Evolutionary conservation across 768 basidiomycete species (phyloP), one percentile per base, ranked within the genome.

Genomic region (Leccinum boreale): DNA sequence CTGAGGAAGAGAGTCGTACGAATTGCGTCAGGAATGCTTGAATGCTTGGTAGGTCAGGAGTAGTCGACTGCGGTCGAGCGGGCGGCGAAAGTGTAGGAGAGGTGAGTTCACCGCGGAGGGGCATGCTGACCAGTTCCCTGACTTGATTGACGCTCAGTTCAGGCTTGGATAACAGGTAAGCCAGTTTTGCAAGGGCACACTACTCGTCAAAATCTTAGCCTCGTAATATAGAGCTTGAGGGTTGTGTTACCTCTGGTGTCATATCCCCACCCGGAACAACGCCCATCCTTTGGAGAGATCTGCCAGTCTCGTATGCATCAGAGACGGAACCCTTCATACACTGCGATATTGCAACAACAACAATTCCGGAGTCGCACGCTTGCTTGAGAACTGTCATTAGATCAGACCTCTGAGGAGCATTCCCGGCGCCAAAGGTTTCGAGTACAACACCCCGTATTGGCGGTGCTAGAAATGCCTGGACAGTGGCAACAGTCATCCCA

Each of bases 351-450:
- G 94, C 92, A 39, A 98, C 92, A 50, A 98, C 83, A 53, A 96
- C 84, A 2, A 95, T 81, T 10, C 91, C 93, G 1, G 88, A 82
- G 56, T 87, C 83, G 61, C 89, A 91, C 2, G 94, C 93, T 56
- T 89, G 86, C 61, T 85, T 85, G 57, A 97, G 78, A 1, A 85
- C 87, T n/a, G 80, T 71, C 68, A 90, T 81, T 19, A 97, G 74
- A 62, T 94, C 93, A 50, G 79, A 58, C 12, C 90, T 81, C 64
- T 92, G 87, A 0, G 95, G 94, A 10, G 93, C 92, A 72, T 98
- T 98, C 0, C 95, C 95, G 1, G 93, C 86, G 7, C 95, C 95
- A 70, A 92, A 98, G 2, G 90, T 92, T 69, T 96, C 92, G 2
- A 98, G 77, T 10, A 98, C 87, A 3, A 94, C 87, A 4, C 94